phyloP scores from a whole-genome alignment of 2,329 filamentous ascomycete species.

The Venturia carpophila region DNA sequence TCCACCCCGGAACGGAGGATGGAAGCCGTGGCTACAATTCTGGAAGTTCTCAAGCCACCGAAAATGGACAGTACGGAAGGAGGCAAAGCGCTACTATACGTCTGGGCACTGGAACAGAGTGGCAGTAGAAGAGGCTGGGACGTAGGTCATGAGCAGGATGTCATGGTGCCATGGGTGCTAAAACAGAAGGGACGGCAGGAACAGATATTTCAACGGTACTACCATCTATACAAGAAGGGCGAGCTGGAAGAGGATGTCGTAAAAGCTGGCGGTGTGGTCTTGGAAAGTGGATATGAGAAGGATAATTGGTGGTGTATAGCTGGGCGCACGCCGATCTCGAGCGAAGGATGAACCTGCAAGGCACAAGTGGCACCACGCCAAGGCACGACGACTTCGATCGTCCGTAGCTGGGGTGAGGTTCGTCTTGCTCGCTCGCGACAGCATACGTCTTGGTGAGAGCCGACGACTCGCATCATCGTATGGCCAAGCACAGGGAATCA shows the following conservation, averaged over 20 bases:
- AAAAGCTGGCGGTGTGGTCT: conserved; percentile 64
- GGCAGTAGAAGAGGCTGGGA: conserved; percentile 83
- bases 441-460: neutral
- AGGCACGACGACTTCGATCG: neutral
- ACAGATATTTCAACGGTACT: conserved; percentile 77
- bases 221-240: conserved; percentile 81
- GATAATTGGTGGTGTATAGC: conserved; percentile 97
- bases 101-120: conserved; percentile 93
- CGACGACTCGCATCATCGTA: neutral
- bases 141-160: conserved; percentile 74
- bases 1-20: conserved; percentile 67
- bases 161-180: conserved; percentile 93
- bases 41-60: conserved; percentile 52
- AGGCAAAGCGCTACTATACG: conserved; percentile 73
- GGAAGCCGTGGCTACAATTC: conserved; percentile 62
- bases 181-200: conserved; percentile 17
- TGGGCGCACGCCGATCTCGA: conserved; percentile 22
- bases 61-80: conserved; percentile 23
- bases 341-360: neutral
- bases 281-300: conserved; percentile 83
- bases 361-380: neutral
- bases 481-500: neutral
- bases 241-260: conserved; percentile 77
- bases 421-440: neutral
- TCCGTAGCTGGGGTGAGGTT: neutral